Base-by-base conservation (phyloP, 345 rosid species). In the Brassica carinata region DNA sequence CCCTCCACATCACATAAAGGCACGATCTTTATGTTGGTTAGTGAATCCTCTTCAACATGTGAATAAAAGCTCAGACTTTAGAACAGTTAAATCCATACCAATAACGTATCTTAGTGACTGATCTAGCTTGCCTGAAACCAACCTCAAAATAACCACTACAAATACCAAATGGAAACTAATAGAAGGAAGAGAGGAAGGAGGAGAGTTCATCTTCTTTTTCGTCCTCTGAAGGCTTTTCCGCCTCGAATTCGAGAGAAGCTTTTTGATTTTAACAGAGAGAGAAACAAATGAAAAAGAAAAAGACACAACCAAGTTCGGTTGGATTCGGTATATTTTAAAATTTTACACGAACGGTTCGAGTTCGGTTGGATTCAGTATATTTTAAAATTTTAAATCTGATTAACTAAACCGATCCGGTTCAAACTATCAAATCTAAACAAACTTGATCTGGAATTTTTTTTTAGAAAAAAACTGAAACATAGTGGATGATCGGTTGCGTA, bases 141-240 rank as follows among this genome's bases (percentile, higher is more conserved):
- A 67, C 69, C 61, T 30, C 45, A 68, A 38, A 48, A 81, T 51
- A 53, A 73, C 62, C 17, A 61, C 71, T 34, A 6, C 33, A 23
- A 5, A 81, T 18, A 26, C 15, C 8, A 64, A 26, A 61, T 15
- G 31, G 14, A 18, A 13, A 36, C 48, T 13, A 26, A 30, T n/a
- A 71, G n/a, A 36, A 61, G 31, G 18, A 13, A 8, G 26, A 34
- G 51, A 55, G 71, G 59, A 14, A 33, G 13, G 36, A 15, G 19
- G 19, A 76, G 40, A 5, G 40, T 18, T 58, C 82, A 36, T 86
- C 73, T 57, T 79, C 75, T 69, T 62, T 30, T 33, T n/a, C 5
- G 1, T 38, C 67, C 29, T 34, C 36, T 0, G 15, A 69, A 75
- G 10, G n/a, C 19, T 38, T 63, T 74, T 45, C 70, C 70, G 33